Percentiles rank a stretch among this genome's conserved stretches.
Conservation (phyloP, 139 green algal species). For the Chlorella ohadii region DNA sequence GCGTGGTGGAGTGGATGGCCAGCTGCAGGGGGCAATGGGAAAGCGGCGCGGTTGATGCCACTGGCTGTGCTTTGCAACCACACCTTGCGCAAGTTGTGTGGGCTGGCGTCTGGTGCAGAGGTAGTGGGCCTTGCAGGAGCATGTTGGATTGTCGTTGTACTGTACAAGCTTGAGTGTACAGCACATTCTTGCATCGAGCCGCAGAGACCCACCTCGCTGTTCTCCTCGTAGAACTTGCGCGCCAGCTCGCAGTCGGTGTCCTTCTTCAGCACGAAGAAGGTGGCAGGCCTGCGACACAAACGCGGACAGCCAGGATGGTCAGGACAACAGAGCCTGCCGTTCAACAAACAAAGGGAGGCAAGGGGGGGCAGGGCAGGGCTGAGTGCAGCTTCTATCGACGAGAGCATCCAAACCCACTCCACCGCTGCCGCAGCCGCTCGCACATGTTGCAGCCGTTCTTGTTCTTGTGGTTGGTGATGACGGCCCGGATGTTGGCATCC, state of each 20-base stretch:
- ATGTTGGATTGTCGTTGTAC: too few species aligned
- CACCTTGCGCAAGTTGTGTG: too few species aligned
- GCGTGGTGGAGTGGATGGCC: constrained; percentile 39
- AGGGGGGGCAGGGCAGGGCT: too few species aligned
- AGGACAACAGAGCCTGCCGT: neutral
- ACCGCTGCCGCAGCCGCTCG: neutral
- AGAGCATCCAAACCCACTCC: too few species aligned
- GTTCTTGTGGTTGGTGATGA: constrained; percentile 42
- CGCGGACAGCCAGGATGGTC: too few species aligned
- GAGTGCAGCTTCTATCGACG: too few species aligned
- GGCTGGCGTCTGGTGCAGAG: neutral
- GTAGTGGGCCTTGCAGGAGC: neutral
- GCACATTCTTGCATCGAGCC: too few species aligned
- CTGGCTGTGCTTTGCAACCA: neutral
- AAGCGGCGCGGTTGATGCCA: neutral
- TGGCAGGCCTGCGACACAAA: constrained; percentile 32
- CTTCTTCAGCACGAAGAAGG: constrained; percentile 33
- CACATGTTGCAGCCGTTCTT: constrained; percentile 34
- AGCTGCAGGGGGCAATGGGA: constrained; percentile 9
- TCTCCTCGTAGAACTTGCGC: constrained; percentile 36
- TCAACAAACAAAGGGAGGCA: neutral
- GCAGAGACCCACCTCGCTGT: constrained; percentile 6
- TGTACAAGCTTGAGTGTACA: too few species aligned
- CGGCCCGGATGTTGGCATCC: constrained; percentile 13
- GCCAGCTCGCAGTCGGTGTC: constrained; percentile 35